Base-by-base conservation (phyloP, 257 asterid genomes). In the Solanum chmielewskii region DNA sequence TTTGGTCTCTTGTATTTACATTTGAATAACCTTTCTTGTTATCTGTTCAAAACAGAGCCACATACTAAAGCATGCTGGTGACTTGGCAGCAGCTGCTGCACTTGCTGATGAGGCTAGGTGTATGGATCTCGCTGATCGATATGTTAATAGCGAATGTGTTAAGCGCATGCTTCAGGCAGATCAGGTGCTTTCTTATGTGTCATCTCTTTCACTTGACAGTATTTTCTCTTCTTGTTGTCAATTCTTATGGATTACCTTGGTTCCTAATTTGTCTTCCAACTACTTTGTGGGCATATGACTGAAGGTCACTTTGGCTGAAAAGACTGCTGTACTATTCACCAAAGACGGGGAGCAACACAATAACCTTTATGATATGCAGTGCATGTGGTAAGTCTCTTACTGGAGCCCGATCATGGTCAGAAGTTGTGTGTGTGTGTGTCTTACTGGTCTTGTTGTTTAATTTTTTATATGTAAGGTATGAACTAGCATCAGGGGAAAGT, bases 161-260 rank as follows among this genome's bases (percentile, higher is more conserved):
- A 97, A 96, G 90, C 97, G 98, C 71, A 97, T 97, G 99, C 96
- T 97, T 94, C 98, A 97, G 93, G 99, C 99, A 66, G 99, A 97
- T 90, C 96, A 97, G 98, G 99, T 97, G 84, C 84, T 83, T 85
- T 66, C 20, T 39, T 16, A 56, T 44, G 49, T 87, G 18, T 7
- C 16, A 52, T 86, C 59, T 83, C 42, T 85, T 80, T 47, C 31
- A 81, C 20, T 47, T 11, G 39, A 45, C 27, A 27, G 64, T 78
- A 25, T 78, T 45, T 44, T 47, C 69, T 80, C 41, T 78, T 49
- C 12, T 18, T 45, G 84, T 47, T 47, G 66, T 27, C 27, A 80
- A 47, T 29, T 80, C 12, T 29, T 29, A 11, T 80, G 85, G 31
- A 27, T 81, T 81, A 47, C 69, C 69, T 47, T 80, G 42, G 42